Evolutionary conservation across 2,329 filamentous ascomycete species (phyloP).

Genomic region (Exophiala spinifera): DNA sequence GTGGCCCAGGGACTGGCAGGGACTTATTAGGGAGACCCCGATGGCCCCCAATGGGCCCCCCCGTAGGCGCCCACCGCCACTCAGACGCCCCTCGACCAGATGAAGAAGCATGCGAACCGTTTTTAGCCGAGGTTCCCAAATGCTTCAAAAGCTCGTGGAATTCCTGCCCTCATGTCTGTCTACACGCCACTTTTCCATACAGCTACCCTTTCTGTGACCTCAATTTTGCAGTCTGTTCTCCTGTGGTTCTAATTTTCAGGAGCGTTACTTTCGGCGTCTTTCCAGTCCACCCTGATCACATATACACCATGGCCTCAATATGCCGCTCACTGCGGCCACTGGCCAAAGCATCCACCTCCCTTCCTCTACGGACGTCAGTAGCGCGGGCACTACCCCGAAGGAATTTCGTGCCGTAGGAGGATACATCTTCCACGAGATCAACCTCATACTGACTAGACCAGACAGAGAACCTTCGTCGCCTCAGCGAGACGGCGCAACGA

Average conservation of each 20-base stretch:
- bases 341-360: conserved; percentile 17
- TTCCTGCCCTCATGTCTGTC: not conserved
- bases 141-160: not conserved
- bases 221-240: not conserved
- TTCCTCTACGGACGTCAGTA: conserved; percentile 5
- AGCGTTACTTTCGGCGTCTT: too few species aligned
- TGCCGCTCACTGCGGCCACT: conserved; percentile 45
- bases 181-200: not conserved
- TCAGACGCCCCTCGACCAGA: too few species aligned
- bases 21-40: too few species aligned
- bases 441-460: conserved; percentile 3
- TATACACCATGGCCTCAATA: conserved; percentile 47
- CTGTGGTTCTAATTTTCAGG: too few species aligned
- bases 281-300: too few species aligned
- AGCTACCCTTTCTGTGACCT: too few species aligned
- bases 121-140: too few species aligned
- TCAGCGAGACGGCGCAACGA: conserved; percentile 38
- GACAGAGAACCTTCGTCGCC: conserved; percentile 34
- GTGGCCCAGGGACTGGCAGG: too few species aligned
- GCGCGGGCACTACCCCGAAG: conserved; percentile 13
- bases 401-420: conserved; percentile 37
- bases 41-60: too few species aligned
- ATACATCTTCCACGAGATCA: conserved; percentile 25
- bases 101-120: too few species aligned
- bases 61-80: too few species aligned